Percentiles rank a stretch among this genome's conserved stretches.
phyloP scores from a whole-genome alignment of 768 basidiomycete genomes.

The Dacryopinax spathularia region DNA sequence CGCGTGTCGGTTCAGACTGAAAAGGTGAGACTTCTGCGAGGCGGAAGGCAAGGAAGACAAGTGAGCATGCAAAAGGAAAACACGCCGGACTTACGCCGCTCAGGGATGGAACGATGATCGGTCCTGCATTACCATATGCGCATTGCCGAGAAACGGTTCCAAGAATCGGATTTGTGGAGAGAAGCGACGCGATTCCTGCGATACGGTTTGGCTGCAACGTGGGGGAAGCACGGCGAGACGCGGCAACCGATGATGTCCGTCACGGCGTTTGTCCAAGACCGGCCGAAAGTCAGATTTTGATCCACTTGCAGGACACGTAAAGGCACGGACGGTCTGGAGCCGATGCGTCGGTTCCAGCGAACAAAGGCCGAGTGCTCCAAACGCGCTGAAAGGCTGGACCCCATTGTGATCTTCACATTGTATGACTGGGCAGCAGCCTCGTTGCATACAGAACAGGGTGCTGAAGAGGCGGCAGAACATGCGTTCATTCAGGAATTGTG shows the following conservation, averaged over 20 bases:
- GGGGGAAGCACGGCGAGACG: neutral
- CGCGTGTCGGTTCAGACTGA: neutral
- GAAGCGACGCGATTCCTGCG: neutral
- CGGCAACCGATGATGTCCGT: neutral
- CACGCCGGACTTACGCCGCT: neutral
- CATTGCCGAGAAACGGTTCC: neutral
- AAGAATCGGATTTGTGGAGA: neutral
- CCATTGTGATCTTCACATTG: slow-evolving; percentile 1
- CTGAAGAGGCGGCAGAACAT: slow-evolving; percentile 1
- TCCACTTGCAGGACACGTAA: neutral
- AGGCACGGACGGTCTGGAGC: neutral
- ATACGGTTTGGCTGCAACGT: neutral
- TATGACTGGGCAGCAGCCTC: neutral
- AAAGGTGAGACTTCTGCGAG: neutral
- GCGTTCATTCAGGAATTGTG: neutral
- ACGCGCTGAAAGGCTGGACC: neutral
- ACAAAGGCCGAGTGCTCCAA: neutral
- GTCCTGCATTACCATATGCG: neutral
- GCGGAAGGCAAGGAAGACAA: neutral
- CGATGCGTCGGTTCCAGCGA: neutral
- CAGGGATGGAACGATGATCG: neutral
- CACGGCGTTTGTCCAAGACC: neutral
- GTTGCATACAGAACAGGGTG: neutral
- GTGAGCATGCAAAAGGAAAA: neutral
- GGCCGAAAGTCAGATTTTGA: neutral